Percentiles rank a stretch among this genome's conserved stretches.
Evolutionary conservation across 441 rosid genomes (phyloP).

Genomic region (Lepidium campestre): DNA sequence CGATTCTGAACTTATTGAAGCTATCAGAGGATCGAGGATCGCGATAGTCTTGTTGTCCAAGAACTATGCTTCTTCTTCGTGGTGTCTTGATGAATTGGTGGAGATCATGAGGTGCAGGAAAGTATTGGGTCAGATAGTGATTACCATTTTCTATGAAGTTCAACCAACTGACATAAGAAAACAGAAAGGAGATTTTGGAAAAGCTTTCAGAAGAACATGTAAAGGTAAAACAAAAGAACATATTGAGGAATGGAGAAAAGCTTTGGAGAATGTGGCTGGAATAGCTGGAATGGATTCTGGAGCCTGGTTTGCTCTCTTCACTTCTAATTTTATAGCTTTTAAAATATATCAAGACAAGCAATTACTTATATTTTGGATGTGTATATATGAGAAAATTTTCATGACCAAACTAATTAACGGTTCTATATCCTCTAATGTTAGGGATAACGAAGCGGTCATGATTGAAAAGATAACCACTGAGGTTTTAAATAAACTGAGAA

Average conservation of each 20-base stretch:
- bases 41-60: background rate
- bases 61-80: background rate
- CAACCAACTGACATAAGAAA: background rate
- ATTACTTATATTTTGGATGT: background rate
- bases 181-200: background rate
- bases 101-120: background rate
- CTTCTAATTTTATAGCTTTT: background rate
- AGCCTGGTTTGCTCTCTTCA: background rate
- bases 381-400: background rate
- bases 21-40: background rate
- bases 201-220: background rate
- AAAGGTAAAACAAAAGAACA: background rate
- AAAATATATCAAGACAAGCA: background rate
- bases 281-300: background rate
- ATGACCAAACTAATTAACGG: no score
- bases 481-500: background rate
- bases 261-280: background rate
- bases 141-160: background rate
- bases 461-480: background rate
- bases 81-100: background rate
- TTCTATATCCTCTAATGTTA: background rate
- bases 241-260: background rate
- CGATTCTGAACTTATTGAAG: background rate
- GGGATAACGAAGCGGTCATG: background rate
- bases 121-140: background rate